A percentile compares a stretch with the other conserved stretches of the same genome.
phyloP scores from a whole-genome alignment of 2,329 filamentous ascomycete species.

The Aspergillus unguis region DNA sequence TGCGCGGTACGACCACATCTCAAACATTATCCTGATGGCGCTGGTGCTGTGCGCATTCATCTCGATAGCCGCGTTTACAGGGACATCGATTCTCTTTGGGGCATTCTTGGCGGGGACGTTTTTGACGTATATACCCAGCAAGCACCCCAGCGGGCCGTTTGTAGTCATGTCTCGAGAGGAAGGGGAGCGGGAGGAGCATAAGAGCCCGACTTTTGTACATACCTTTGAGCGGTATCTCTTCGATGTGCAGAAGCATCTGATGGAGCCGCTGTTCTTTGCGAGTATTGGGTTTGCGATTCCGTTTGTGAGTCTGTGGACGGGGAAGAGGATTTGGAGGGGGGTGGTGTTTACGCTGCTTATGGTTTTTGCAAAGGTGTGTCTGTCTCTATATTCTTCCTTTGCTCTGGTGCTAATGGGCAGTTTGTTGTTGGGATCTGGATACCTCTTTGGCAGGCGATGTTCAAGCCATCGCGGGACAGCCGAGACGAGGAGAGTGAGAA shows the following conservation, averaged over 20 bases:
- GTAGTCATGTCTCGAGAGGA: conserved; percentile 33
- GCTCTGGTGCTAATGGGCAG: conserved; percentile 11
- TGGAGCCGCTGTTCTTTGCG: conserved; percentile 33
- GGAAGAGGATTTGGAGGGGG: conserved; percentile 31
- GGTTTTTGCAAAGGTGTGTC: conserved; percentile 28
- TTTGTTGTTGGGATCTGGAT: conserved; percentile 30
- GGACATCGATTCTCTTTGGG: conserved; percentile 40
- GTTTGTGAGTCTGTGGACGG: conserved; percentile 32
- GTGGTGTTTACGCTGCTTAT: conserved; percentile 30
- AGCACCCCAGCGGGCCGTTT: conserved; percentile 36
- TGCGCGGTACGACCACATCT: conserved; percentile 32
- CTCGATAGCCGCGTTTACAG: conserved; percentile 34
- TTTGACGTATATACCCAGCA: conserved; percentile 37
- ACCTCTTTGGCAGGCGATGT: conserved; percentile 16
- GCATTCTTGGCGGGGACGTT: conserved; percentile 38
- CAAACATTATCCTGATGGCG: conserved; percentile 36
- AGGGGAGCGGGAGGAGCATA: conserved; percentile 32
- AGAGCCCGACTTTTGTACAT: conserved; percentile 38
- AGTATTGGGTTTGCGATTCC: conserved; percentile 34
- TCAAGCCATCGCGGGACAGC: too few species aligned
- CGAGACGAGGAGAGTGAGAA: too few species aligned
- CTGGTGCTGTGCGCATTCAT: conserved; percentile 32
- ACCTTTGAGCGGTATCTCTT: conserved; percentile 40
- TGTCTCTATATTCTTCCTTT: neutral
- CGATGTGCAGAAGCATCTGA: conserved; percentile 33